Evolutionary conservation across 345 rosid species (phyloP), one percentile per base, ranked within the genome.

Genomic region (Punica granatum): DNA sequence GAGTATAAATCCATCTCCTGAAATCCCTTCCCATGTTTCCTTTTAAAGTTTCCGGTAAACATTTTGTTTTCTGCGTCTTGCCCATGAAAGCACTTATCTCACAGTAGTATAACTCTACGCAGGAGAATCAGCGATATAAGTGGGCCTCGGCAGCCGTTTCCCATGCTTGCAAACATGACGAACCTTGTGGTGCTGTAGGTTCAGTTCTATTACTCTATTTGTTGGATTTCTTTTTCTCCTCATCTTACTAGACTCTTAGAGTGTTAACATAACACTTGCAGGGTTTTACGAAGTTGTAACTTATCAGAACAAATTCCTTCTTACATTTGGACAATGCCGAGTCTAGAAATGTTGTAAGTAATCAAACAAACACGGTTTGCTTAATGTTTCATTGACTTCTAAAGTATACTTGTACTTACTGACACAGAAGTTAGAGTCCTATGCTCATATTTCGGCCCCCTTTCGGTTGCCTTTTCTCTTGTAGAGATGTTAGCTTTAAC

Each of bases 401-500:
- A 34, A 6, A 6, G 12, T 11, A 13, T 66, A 30, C 11, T 28
- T 32, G 53, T 68, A 11, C 23, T 44, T 42, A 58, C 39, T 60
- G 58, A 26, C 18, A 7, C 2, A 18, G 13, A 56, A 14, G 1
- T 56, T 26, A 56, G 34, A 26, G n/a, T 30, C 10, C 33, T 56
- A 10, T 56, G 34, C 33, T 51, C 58, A 51, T 51, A 51, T n/a
- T 51, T 28, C 11, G 61, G 7, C 54, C 25, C 8, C 7, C 7
- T 19, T 63, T 2, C 21, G 15, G 12, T 62, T 42, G n/a, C 15
- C 10, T 69, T 31, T 8, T 21, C 51, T 73, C 59, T 46, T 54
- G 11, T 72, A 85, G 89, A 70, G 89, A 85, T 77, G 76, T 85
- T 67, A 81, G 85, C 76, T 85, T 75, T 75, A 85, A 85, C 76